Evolutionary conservation across 371 early-diverging fungal species (phyloP).

Genomic region (Polyrhizophydium stewartii): DNA sequence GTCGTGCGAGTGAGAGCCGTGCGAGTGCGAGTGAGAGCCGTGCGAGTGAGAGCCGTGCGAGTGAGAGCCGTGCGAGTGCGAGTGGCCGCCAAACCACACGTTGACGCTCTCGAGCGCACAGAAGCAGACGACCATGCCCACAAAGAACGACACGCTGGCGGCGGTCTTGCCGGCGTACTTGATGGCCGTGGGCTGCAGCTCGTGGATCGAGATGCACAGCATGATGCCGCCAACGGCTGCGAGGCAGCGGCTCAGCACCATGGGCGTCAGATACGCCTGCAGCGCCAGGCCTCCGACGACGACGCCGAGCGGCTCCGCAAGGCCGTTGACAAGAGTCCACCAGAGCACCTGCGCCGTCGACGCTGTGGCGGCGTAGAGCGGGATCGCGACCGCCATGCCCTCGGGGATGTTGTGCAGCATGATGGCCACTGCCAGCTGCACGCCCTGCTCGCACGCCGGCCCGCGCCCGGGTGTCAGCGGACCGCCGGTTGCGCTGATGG

Average conservation of each 20-base stretch:
- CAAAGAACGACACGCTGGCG: constrained; percentile 36
- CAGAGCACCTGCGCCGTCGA: constrained; percentile 28
- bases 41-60: too few relatives aligned
- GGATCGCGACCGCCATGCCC: constrained; percentile 49
- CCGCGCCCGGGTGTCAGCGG: neutral
- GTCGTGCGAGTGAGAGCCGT: too few relatives aligned
- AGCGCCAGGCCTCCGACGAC: constrained; percentile 41
- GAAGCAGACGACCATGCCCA: constrained; percentile 45
- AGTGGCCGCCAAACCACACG: constrained; percentile 33
- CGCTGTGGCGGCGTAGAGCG: constrained; percentile 46
- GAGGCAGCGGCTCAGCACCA: constrained; percentile 34
- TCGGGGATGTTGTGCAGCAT: constrained; percentile 49
- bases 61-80: too few relatives aligned
- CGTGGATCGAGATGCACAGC: constrained; percentile 50
- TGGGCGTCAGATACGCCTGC: constrained; percentile 26
- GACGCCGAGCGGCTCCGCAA: constrained; percentile 51
- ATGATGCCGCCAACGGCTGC: constrained; percentile 53
- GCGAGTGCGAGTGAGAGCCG: too few relatives aligned
- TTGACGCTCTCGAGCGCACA: constrained; percentile 38
- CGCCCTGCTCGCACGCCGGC: constrained; percentile 21
- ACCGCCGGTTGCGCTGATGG: too few relatives aligned
- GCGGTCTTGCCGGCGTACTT: constrained; percentile 35
- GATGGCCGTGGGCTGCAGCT: constrained; percentile 46
- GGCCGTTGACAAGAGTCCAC: constrained; percentile 46
- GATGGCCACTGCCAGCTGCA: constrained; percentile 47